These are phyloP conservation scores for Neurospora sp. DNA, from an alignment of 495 filamentous ascomycete species.

Conservation along the genomic window DNA sequence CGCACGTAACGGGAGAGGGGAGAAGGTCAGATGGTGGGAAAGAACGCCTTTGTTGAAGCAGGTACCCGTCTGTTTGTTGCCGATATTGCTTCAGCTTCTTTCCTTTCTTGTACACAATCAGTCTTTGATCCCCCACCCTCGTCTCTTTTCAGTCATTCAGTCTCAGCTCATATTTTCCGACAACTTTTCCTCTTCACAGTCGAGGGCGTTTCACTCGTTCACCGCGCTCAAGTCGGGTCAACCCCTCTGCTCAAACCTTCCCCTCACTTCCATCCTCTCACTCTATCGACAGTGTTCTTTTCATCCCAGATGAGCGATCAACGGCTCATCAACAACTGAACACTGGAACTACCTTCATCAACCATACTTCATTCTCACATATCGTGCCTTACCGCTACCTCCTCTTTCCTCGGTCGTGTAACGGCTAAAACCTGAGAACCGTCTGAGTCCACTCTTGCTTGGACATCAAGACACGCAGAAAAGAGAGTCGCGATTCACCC, in stretches of 20 bases:
- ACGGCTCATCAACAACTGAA: background rate
- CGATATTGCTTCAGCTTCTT: background rate
- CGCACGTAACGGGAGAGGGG: background rate
- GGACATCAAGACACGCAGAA: background rate
- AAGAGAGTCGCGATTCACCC: background rate
- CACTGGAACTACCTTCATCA: background rate
- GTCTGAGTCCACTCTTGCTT: background rate
- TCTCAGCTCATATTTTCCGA: background rate
- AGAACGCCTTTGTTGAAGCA: background rate
- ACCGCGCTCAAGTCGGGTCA: background rate
- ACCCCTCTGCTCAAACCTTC: background rate
- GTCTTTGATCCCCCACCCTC: background rate
- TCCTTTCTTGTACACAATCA: background rate
- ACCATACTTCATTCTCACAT: background rate
- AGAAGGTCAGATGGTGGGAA: background rate
- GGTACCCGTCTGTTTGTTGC: slow-evolving; percentile 1
- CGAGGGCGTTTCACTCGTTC: background rate
- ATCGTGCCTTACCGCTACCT: background rate
- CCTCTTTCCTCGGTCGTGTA: background rate
- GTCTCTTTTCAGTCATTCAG: background rate
- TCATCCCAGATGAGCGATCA: background rate
- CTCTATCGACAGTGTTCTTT: background rate
- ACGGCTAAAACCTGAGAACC: background rate
- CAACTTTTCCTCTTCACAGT: background rate
- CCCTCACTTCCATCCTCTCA: background rate